Percentiles rank a stretch among this genome's conserved stretches.
These are phyloP conservation scores for Zopfia rhizophila DNA, from an alignment of 2,329 filamentous ascomycete species.

Conservation along the genomic window DNA sequence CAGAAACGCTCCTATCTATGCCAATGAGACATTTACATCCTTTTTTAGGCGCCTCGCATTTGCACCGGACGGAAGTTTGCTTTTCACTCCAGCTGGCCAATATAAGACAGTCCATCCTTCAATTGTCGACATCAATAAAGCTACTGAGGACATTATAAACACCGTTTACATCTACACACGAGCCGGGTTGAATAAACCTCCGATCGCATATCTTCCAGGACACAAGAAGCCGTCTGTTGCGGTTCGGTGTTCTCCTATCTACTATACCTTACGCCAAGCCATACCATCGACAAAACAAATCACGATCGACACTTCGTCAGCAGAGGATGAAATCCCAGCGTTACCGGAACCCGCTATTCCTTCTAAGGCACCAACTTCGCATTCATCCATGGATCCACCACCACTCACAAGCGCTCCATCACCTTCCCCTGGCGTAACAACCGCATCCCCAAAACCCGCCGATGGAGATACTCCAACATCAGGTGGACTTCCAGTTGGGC, in stretches of 20 bases:
- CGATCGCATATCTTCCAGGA: conserved; percentile 91
- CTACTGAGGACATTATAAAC: conserved; percentile 87
- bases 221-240: conserved; percentile 99
- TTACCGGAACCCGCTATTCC: conserved; percentile 82
- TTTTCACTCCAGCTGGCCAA: conserved; percentile 94
- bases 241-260: conserved; percentile 90
- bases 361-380: conserved; percentile 66
- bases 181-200: conserved; percentile 95
- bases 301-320: conserved; percentile 91
- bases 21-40: conserved; percentile 95
- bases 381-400: conserved; percentile 84
- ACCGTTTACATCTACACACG: conserved; percentile 98
- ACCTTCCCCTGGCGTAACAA: conserved; percentile 61
- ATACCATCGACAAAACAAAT: conserved; percentile 82
- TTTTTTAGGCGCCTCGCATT: conserved; percentile 96
- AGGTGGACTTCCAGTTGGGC: conserved; percentile 60
- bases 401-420: conserved; percentile 68
- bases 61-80: conserved; percentile 90
- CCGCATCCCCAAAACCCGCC: conserved; percentile 61
- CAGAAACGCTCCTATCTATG: conserved; percentile 90
- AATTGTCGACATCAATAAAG: conserved; percentile 74
- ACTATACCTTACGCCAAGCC: conserved; percentile 80
- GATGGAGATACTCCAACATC: conserved; percentile 66
- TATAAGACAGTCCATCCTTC: conserved; percentile 83
- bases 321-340: conserved; percentile 83